Evolutionary conservation across 2,329 filamentous ascomycete species (phyloP).

Genomic region (Didymella sp.): DNA sequence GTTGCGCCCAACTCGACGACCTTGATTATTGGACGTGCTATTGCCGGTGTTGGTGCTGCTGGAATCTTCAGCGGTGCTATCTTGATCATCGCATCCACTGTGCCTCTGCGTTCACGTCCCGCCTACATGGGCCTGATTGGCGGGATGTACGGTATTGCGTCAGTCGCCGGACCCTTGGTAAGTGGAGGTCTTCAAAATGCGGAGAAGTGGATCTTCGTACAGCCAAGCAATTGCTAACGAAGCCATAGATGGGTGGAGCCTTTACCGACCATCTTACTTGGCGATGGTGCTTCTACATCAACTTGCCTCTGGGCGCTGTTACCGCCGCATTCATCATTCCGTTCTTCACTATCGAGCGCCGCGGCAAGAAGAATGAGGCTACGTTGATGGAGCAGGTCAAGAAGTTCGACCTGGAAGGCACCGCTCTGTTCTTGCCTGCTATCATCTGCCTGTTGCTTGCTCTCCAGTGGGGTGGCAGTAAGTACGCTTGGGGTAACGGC

Average conservation of each 20-base stretch:
- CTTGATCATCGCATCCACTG: constrained; percentile 55
- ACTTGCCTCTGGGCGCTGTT: constrained; percentile 59
- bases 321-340: constrained; percentile 52
- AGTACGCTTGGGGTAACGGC: constrained; percentile 55
- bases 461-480: constrained; percentile 59
- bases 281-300: constrained; percentile 57
- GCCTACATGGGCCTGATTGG: constrained; percentile 59
- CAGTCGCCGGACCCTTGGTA: constrained; percentile 56
- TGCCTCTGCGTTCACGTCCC: constrained; percentile 56
- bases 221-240: constrained; percentile 33
- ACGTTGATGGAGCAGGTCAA: constrained; percentile 50
- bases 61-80: constrained; percentile 60
- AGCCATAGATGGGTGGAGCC: constrained; percentile 52
- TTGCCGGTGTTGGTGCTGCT: constrained; percentile 59
- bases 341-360: constrained; percentile 48
- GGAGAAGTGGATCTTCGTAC: constrained; percentile 13
- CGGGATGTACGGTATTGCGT: constrained; percentile 58
- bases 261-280: constrained; percentile 57
- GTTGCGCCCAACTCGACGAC: constrained; percentile 58
- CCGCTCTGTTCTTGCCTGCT: constrained; percentile 53
- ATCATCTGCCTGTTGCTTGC: constrained; percentile 59
- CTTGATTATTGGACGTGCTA: constrained; percentile 60
- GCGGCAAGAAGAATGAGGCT: constrained; percentile 41
- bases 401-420: constrained; percentile 58
- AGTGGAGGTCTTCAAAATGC: constrained; percentile 22